Conservation (phyloP, 2,329 filamentous ascomycete species). For the Paecilomyces sp. region DNA sequence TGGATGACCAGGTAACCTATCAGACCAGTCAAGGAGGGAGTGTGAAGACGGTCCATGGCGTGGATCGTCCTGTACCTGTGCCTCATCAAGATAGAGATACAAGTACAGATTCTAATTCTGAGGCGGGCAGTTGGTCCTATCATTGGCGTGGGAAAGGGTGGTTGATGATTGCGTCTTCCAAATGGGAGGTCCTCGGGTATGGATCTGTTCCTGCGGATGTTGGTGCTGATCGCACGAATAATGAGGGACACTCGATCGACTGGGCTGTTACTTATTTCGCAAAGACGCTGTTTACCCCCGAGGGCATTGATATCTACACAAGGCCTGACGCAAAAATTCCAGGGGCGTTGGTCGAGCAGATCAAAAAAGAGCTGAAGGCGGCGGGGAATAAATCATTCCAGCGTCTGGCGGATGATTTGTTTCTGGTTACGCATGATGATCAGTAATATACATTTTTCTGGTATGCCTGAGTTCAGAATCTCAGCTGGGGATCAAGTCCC, state of each 20-base stretch:
- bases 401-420: slow-evolving; percentile 45
- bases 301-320: slow-evolving; percentile 73
- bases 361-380: slow-evolving; percentile 49
- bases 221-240: slow-evolving; percentile 11
- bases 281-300: slow-evolving; percentile 74
- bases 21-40: neutral
- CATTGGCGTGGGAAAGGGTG: slow-evolving; percentile 73
- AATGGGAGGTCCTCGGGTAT: slow-evolving; percentile 78
- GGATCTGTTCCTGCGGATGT: slow-evolving; percentile 46
- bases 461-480: neutral
- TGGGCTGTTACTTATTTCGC: slow-evolving; percentile 84
- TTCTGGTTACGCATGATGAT: slow-evolving; percentile 36
- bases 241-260: slow-evolving; percentile 31
- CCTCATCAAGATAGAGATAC: neutral
- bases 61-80: neutral
- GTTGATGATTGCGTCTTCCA: slow-evolving; percentile 63
- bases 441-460: neutral
- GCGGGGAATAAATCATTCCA: slow-evolving; percentile 47
- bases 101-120: neutral
- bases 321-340: slow-evolving; percentile 55
- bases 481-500: neutral
- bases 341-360: slow-evolving; percentile 48
- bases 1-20: neutral
- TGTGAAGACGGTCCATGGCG: neutral
- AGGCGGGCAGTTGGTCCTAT: slow-evolving; percentile 42